Conservation (phyloP, 768 basidiomycete species). For the Favolaschia claudopus region DNA sequence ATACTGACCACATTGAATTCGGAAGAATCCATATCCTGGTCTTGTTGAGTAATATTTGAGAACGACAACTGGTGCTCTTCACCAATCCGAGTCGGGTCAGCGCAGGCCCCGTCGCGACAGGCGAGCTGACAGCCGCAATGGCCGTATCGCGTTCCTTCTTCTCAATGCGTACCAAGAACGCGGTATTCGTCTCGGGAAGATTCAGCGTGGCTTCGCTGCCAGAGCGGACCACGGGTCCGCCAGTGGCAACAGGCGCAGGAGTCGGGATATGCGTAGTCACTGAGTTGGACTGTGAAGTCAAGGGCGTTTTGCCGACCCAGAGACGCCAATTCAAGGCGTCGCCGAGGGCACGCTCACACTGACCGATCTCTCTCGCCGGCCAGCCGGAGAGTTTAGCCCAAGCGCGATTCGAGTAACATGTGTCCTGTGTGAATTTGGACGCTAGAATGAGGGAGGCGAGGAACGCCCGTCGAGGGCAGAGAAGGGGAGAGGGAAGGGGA, state of each 20-base stretch:
- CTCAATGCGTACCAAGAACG: conserved; percentile 35
- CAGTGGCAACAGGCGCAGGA: conserved; percentile 25
- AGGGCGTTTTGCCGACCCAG: conserved; percentile 82
- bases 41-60: conserved; percentile 23
- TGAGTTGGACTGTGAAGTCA: conserved; percentile 19
- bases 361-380: conserved; percentile 83
- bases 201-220: conserved; percentile 63
- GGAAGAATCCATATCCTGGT: conserved; percentile 22
- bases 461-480: conserved; percentile 90
- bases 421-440: conserved; percentile 92
- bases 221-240: conserved; percentile 53
- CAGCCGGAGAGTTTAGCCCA: conserved; percentile 94
- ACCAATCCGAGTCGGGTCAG: conserved; percentile 5
- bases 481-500: conserved; percentile 75
- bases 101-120: conserved; percentile 17
- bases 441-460: conserved; percentile 89
- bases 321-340: conserved; percentile 90
- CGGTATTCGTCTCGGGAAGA: conserved; percentile 29
- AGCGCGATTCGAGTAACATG: conserved; percentile 93
- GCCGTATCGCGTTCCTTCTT: conserved; percentile 6
- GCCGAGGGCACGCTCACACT: conserved; percentile 88
- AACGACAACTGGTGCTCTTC: conserved; percentile 23
- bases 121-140: conserved; percentile 2
- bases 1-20: conserved; percentile 11
- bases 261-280: conserved; percentile 30